Evolutionary conservation across 1,284 basidiomycete genomes (phyloP), one percentile per base, ranked within the genome.

Genomic region (Inonotus hispidus): DNA sequence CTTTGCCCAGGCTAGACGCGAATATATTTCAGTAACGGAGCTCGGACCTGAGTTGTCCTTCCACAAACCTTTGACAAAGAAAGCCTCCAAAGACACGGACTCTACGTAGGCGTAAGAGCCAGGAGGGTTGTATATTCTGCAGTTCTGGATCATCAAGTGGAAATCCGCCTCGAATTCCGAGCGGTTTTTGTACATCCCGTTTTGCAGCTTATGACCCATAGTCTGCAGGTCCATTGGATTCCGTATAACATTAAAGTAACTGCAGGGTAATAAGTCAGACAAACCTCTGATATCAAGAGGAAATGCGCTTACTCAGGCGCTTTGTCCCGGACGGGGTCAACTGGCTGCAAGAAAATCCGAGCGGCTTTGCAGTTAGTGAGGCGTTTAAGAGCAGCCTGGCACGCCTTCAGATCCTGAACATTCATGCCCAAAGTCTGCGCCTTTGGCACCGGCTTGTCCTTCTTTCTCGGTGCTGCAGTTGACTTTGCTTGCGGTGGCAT

Each of bases 211-310:
- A 58, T 90, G 90, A 21, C 81, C 79, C 77, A 97, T 92, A 0
- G 94, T 95, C 54, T 87, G 87, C 13, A 99, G 78, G 71, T 99
- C 96, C 93, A 99, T 98, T 0, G 97, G 96, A 14, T 89, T 80
- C 71, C 92, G 91, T 74, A 99, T 91, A 61, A 96, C 76, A 57
- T 91, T 85, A 68, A 94, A 93, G 73, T 98, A 98, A 66, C 92
- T 94, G 59, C n/a, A 25, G 60, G 63, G 3, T 43, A 21, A 37
- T 35, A 65, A 23, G 67, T 64, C 32, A 60, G 27, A 50, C 41
- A 27, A 52, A 59, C 63, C 46, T 61, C 16, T 19, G 23, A 37
- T 7, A 52, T 46, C 35, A 11, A 2, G 53, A 21, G 10, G 16
- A 13, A 45, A 8, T 5, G 41, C 35, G 77, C 82, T 58, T 71